Evolutionary conservation across 1,284 basidiomycete species (phyloP), one percentile per base, ranked within the genome.

Genomic region (Ceratobasidium sp.): DNA sequence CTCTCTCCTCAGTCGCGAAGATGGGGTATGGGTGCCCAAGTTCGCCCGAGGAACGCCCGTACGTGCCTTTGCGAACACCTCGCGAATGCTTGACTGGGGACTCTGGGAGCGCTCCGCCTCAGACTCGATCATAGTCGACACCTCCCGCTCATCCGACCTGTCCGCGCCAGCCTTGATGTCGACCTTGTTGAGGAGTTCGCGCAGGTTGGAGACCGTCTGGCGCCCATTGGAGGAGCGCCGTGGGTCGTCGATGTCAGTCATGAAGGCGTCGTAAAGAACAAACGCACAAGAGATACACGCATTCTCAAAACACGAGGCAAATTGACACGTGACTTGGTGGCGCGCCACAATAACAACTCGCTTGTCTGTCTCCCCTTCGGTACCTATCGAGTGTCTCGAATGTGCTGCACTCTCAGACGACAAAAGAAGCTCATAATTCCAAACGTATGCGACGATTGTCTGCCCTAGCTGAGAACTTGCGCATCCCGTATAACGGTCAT

Each of bases 101-200:
- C 38, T 54, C 49, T 54, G 50, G 49, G 50, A 52, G n/a, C 63
- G 63, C 63, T 66, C 63, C 7, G 30, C 38, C 59, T 62, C 43
- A 18, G 44, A 44, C 50, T 69, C 66, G 58, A 59, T 35, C 21
- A 59, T 18, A 8, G 58, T 59, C 8, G 58, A 59, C 30, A 59
- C 58, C 38, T 59, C 58, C 21, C 38, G 38, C 58, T 59, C 58
- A 23, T 59, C 58, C 18, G 26, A 26, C 30, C 32, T 13, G 13
- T 57, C 66, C n/a, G 63, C 49, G 9, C 63, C 63, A 21, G 66
- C 18, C 66, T 54, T 52, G 44, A 69, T 69, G 35, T 69, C 66
- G 30, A 69, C 52, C 38, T 47, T n/a, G 49, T 69, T 69, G 7
- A 69, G 50, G 52, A 69, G 28, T 41, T 69, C 66, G 9, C 66